Evolutionary conservation across 2,329 filamentous ascomycete species (phyloP), one percentile per base, ranked within the genome.

Genomic region (Verticillium alfalfae): DNA sequence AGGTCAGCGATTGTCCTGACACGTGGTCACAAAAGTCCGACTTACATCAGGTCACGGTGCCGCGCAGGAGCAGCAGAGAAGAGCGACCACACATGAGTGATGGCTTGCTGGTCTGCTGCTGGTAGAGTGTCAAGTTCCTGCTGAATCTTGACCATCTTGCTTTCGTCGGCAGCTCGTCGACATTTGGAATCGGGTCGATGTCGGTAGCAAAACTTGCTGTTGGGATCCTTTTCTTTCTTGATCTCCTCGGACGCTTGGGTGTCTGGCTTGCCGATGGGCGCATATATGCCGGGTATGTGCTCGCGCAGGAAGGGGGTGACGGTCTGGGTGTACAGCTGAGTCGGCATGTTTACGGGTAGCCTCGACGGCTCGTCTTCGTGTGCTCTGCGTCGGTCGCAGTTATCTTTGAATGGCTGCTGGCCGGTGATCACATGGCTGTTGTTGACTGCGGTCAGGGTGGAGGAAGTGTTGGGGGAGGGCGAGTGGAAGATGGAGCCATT

Each of bases 51-150:
- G 66, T 96, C 94, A 68, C 95, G 89, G 71, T 98, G 94, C 73
- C 96, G 97, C 10, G 92, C 85, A 0, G 95, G 95, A 0, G 95
- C 93, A 45, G 95, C 95, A 0, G 94, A 98, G 79, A 99, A 99
- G 57, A 98, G 83, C 0, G 94, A 96, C 95, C 95, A 99, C 61
- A 98, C 93, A 70, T 97, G 94, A 38, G 93, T 92, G 70, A 99
- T 97, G 71, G 91, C 93, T 76, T 97, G 92, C 76, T 97, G 93
- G 73, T 99, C 95, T 66, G 86, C 88, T 65, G 90, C 85, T 5
- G 93, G 89, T 38, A 97, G 84, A 56, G 85, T 88, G 68, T 94
- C 90, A 59, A 98, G 86, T 75, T 95, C 90, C 88, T 88, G 88
- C 73, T 99, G 95, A 65, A 99, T 85, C 72, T 93, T 89, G 68